Evolutionary conservation across 495 filamentous ascomycete species (phyloP), one percentile per base, ranked within the genome.

Genomic region (Aspergillus saccharolyticus): DNA sequence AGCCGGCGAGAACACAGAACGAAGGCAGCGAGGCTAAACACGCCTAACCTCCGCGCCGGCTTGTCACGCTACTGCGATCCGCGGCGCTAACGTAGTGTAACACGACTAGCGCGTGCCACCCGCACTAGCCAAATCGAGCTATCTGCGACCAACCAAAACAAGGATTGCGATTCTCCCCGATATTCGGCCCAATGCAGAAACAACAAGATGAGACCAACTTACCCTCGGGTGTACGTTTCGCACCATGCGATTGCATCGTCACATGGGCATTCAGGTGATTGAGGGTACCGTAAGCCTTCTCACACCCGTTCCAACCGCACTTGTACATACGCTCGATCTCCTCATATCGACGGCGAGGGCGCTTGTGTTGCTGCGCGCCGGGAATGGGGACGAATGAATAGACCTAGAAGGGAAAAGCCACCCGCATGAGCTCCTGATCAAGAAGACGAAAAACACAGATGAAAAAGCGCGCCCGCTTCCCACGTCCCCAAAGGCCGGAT

Each of bases 321-420:
- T 96, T 97, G 77, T 98, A 98, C 94, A 98, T 98, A 57, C 94
- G 87, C 78, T 98, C 94, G 67, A 98, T 98, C 71, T 98, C 94
- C 75, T 98, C 94, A 65, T 96, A 98, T 30, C 94, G 84, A 60
- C 94, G 83, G 62, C 94, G 85, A 19, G 94, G 94, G 47, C 94
- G 85, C 80, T 98, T 98, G 72, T 97, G 92, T 70, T 98, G 94
- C 67, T 96, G 91, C 25, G 94, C 90, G 52, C 94, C 94, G 14
- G 94, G 94, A 69, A 98, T 98, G 1, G 94, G 94, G 47, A 98
- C 94, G 68, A 98, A 98, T 2, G 92, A 96, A 70, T 97, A 98
- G 47, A 98, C 94, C 86, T 95, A 79, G 16, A 30, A 47, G 19
- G 12, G 9, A 21, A 69, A 51, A 22, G 17, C 14, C 16, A 58